Percentiles rank a stretch among this genome's conserved stretches.
Conservation (phyloP, 1,284 basidiomycete species). For the Moesziomyces aphidis region DNA sequence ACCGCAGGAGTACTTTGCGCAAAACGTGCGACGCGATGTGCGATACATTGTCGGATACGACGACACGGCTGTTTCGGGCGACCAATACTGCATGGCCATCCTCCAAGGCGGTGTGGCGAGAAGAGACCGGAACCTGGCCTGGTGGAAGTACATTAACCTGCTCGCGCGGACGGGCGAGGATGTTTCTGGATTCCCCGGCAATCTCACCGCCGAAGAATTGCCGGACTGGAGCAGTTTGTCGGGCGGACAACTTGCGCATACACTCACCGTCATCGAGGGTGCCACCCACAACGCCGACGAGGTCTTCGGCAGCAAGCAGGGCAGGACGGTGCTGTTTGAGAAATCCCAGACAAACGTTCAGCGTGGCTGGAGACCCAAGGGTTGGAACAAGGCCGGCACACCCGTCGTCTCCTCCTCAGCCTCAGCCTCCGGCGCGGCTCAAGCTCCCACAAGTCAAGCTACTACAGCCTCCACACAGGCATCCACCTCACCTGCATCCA, state of each 20-base stretch:
- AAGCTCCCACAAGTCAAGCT: background rate
- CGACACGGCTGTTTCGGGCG: conserved; percentile 51
- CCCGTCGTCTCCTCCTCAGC: background rate
- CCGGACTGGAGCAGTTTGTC: conserved; percentile 60
- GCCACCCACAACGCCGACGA: conserved; percentile 57
- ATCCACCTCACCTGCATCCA: conserved; percentile 2
- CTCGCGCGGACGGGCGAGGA: conserved; percentile 57
- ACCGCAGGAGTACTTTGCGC: conserved; percentile 55
- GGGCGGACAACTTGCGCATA: conserved; percentile 40
- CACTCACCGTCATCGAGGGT: conserved; percentile 56
- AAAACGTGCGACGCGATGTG: conserved; percentile 59
- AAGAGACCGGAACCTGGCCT: conserved; percentile 61
- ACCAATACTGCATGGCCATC: conserved; percentile 65
- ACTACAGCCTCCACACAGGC: background rate
- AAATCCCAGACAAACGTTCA: conserved; percentile 26
- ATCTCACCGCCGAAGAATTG: conserved; percentile 25
- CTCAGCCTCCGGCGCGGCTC: background rate
- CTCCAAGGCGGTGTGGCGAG: conserved; percentile 60
- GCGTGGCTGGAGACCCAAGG: conserved; percentile 62
- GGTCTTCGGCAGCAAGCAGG: conserved; percentile 55
- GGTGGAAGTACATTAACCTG: conserved; percentile 65
- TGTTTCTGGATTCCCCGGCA: conserved; percentile 56
- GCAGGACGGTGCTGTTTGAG: conserved; percentile 61
- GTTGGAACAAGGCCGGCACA: conserved; percentile 24
- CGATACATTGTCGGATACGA: conserved; percentile 61